Percentiles rank a stretch among this genome's conserved stretches.
These are phyloP conservation scores for Ogataea dorogensis DNA, from an alignment of 805 yeast species.

Conservation along the genomic window DNA sequence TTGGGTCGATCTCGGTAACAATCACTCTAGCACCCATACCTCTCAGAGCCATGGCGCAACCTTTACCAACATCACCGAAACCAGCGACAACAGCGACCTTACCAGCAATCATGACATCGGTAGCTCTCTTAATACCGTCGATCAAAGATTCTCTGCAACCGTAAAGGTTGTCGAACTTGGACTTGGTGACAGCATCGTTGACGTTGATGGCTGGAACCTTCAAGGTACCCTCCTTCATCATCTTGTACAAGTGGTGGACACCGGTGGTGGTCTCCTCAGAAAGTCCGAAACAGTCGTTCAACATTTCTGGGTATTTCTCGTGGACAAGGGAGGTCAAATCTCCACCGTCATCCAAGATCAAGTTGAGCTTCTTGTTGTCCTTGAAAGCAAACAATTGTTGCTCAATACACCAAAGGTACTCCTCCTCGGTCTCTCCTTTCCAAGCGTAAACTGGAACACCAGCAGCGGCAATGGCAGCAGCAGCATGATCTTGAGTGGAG, in stretches of 20 bases:
- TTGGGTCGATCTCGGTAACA: constrained; percentile 97
- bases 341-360: constrained; percentile 99
- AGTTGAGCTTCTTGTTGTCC: constrained; percentile 91
- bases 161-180: constrained; percentile 98
- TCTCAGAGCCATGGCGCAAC: constrained; percentile 98
- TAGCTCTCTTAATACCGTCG: constrained; percentile 99
- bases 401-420: constrained; percentile 98
- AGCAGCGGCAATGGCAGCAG: constrained; percentile 99
- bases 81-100: constrained; percentile 99
- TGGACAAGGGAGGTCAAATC: constrained; percentile 96
- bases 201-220: constrained; percentile 99
- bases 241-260: constrained; percentile 98
- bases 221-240: constrained; percentile 81
- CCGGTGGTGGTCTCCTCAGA: constrained; percentile 99
- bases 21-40: constrained; percentile 99
- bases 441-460: constrained; percentile 99
- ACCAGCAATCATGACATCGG: constrained; percentile 99
- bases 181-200: constrained; percentile 98
- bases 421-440: constrained; percentile 99
- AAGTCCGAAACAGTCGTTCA: constrained; percentile 90
- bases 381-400: constrained; percentile 98
- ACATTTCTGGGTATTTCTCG: constrained; percentile 97
- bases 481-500: constrained; percentile 99
- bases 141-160: constrained; percentile 99
- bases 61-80: constrained; percentile 99